Evolutionary conservation across 805 yeast genomes (phyloP).

Genomic region (Dipodascus geniculatus): DNA sequence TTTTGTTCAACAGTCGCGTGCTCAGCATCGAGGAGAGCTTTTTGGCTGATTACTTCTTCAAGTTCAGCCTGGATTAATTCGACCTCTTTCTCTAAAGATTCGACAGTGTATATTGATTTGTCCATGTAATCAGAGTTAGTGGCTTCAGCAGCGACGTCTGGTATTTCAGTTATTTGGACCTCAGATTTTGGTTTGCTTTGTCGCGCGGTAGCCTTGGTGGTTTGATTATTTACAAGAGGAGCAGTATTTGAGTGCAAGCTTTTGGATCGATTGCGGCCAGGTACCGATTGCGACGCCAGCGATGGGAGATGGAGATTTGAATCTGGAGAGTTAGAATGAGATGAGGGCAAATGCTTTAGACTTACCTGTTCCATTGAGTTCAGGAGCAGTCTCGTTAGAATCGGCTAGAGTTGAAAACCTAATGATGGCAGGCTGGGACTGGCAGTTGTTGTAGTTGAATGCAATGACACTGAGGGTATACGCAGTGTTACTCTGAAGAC

Average conservation of each 20-base stretch:
- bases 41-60: slow-evolving; percentile 17
- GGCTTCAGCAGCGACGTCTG: slow-evolving; percentile 4
- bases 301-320: background rate
- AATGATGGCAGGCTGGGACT: slow-evolving; percentile 16
- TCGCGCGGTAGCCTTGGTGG: slow-evolving; percentile 4
- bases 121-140: slow-evolving; percentile 9
- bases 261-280: background rate
- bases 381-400: slow-evolving; percentile 17
- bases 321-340: background rate
- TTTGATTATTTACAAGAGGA: background rate
- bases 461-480: slow-evolving; percentile 26
- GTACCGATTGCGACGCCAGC: background rate
- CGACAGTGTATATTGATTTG: slow-evolving; percentile 20
- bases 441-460: slow-evolving; percentile 20
- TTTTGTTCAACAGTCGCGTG: slow-evolving; percentile 16
- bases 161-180: slow-evolving; percentile 6
- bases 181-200: slow-evolving; percentile 4
- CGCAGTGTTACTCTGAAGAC: slow-evolving; percentile 22
- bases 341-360: too few relatives aligned
- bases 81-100: slow-evolving; percentile 25
- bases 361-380: background rate
- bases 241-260: background rate
- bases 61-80: slow-evolving; percentile 25
- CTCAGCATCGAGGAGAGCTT: slow-evolving; percentile 20
- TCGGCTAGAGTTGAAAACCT: slow-evolving; percentile 19